These are phyloP conservation scores for Akanthomyces dipterigenus DNA, from an alignment of 2,329 filamentous ascomycete genomes.

Conservation along the genomic window DNA sequence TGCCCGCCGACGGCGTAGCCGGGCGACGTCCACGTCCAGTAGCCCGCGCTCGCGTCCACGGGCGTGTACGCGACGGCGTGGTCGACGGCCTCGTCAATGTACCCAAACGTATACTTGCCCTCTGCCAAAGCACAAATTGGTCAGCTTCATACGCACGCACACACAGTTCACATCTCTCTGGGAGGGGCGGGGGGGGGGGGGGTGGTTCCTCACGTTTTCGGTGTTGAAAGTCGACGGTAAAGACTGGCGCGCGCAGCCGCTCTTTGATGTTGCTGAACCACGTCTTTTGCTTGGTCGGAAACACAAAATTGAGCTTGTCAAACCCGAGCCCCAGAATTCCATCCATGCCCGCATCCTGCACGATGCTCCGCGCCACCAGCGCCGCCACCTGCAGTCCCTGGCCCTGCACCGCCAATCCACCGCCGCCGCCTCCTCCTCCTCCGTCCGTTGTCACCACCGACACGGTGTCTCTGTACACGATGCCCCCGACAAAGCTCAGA, in stretches of 20 bases:
- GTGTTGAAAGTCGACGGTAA: constrained; percentile 62
- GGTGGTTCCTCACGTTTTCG: constrained; percentile 24
- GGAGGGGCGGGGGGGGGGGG: no score
- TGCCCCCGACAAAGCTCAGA: constrained; percentile 33
- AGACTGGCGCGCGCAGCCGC: constrained; percentile 34
- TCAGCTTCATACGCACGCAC: not conserved
- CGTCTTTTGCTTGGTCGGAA: constrained; percentile 34
- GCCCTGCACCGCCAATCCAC: constrained; percentile 26
- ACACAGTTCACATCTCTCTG: no score
- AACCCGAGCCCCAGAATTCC: constrained; percentile 41
- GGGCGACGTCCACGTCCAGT: constrained; percentile 44
- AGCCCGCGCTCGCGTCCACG: constrained; percentile 54
- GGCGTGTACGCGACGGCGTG: constrained; percentile 54
- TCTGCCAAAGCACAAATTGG: constrained; percentile 34
- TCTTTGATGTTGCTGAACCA: constrained; percentile 31
- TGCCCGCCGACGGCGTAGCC: constrained; percentile 18
- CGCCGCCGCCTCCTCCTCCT: no score
- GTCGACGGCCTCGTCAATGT: constrained; percentile 55
- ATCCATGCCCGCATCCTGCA: constrained; percentile 32
- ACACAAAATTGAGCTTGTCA: constrained; percentile 34
- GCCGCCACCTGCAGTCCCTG: constrained; percentile 39
- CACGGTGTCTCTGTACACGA: constrained; percentile 38
- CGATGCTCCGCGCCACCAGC: constrained; percentile 34
- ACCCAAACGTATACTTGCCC: constrained; percentile 69
- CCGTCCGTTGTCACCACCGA: constrained; percentile 18